These are phyloP conservation scores for Lactarius quietus DNA, from an alignment of 768 basidiomycete genomes.

Conservation along the genomic window DNA sequence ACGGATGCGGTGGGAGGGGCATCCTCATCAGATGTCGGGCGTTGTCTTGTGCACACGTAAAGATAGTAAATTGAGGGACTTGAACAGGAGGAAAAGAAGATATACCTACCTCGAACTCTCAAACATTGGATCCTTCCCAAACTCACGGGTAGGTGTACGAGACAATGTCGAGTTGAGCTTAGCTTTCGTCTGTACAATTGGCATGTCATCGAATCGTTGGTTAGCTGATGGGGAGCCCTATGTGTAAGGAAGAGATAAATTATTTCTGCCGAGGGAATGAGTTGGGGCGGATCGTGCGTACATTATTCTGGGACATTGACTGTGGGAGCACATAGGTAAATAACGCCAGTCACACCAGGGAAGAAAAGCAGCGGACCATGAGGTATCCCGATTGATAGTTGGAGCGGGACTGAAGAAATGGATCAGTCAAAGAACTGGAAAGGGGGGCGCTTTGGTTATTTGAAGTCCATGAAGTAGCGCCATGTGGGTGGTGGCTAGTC, in stretches of 20 bases:
- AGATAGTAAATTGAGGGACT: neutral
- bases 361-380: slow-evolving; percentile 48
- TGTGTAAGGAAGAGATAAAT: neutral
- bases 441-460: slow-evolving; percentile 43
- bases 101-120: slow-evolving; percentile 58
- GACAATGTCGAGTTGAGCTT: slow-evolving; percentile 71
- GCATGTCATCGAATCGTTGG: slow-evolving; percentile 68
- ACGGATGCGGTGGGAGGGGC: slow-evolving; percentile 76
- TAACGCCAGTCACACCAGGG: neutral
- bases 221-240: slow-evolving; percentile 47
- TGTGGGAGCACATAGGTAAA: slow-evolving; percentile 28
- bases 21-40: slow-evolving; percentile 44
- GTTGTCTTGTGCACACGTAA: slow-evolving; percentile 19
- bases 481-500: slow-evolving; percentile 42
- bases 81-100: slow-evolving; percentile 19
- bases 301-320: slow-evolving; percentile 63
- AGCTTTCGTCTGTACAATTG: slow-evolving; percentile 74
- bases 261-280: neutral
- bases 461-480: slow-evolving; percentile 51
- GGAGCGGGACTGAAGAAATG: slow-evolving; percentile 65
- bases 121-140: slow-evolving; percentile 85
- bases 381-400: slow-evolving; percentile 82
- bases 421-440: slow-evolving; percentile 56
- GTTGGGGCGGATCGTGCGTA: slow-evolving; percentile 30
- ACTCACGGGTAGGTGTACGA: slow-evolving; percentile 61